These are phyloP conservation scores for Nicotiana attenuata DNA, from an alignment of 257 asterid species.

Conservation along the genomic window DNA sequence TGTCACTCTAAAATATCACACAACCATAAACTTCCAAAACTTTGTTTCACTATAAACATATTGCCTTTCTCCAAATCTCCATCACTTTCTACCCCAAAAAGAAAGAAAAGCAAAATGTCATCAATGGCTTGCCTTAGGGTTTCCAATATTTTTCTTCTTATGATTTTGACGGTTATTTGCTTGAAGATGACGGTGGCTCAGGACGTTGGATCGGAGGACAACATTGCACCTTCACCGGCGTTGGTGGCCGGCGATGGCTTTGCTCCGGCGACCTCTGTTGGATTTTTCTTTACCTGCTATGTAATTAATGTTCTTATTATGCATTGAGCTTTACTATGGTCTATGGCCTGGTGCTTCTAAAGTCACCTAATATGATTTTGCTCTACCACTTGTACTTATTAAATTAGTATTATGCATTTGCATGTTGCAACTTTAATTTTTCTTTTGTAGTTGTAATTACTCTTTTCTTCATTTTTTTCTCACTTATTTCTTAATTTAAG, in stretches of 20 bases:
- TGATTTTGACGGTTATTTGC: not conserved
- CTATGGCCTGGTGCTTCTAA: not conserved
- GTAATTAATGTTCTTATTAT: not conserved
- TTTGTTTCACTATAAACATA: not conserved
- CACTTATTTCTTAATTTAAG: not conserved
- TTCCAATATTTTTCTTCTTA: not conserved
- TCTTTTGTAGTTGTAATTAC: not conserved
- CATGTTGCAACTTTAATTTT: not conserved
- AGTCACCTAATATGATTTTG: not conserved
- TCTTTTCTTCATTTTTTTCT: not conserved
- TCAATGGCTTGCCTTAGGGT: not conserved
- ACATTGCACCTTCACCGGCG: constrained; percentile 3
- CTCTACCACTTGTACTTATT: not conserved
- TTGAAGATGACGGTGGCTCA: not conserved
- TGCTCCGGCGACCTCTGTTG: not conserved
- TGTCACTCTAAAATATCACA: not conserved
- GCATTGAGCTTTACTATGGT: not conserved
- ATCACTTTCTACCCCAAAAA: not conserved
- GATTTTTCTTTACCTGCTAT: not conserved
- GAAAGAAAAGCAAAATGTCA: not conserved
- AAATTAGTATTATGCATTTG: not conserved
- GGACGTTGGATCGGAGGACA: not conserved
- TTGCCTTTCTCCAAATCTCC: not conserved
- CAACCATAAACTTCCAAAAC: not conserved
- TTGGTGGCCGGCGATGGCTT: not conserved